Conservation (phyloP, 768 basidiomycete species). For the Tephrocybe sp. region DNA sequence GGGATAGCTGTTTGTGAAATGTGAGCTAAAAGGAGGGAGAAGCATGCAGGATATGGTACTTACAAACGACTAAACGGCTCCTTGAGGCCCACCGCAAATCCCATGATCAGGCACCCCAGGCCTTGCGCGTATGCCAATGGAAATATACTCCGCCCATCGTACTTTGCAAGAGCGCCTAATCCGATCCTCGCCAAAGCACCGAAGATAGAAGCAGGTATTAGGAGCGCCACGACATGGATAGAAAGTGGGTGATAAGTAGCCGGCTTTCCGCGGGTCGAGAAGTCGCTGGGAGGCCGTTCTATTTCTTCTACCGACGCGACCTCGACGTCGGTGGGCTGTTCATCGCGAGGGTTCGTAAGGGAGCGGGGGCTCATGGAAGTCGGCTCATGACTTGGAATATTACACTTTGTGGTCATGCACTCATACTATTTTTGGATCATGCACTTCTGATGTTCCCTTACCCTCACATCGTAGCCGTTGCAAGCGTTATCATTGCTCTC, state of each 20-base stretch:
- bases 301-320: constrained; percentile 30
- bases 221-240: constrained; percentile 62
- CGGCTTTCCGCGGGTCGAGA: constrained; percentile 28
- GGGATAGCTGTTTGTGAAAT: constrained; percentile 60
- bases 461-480: not conserved
- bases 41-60: constrained; percentile 25
- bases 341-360: constrained; percentile 5
- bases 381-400: not conserved
- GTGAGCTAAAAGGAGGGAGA: not conserved
- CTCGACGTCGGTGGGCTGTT: constrained; percentile 13
- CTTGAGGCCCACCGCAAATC: constrained; percentile 69
- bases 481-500: constrained; percentile 7
- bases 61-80: constrained; percentile 75
- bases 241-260: constrained; percentile 53
- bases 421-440: constrained; percentile 9
- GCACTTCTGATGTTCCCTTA: constrained; percentile 1
- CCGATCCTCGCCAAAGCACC: constrained; percentile 86
- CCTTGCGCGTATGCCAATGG: constrained; percentile 84
- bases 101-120: constrained; percentile 91
- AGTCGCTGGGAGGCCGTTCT: constrained; percentile 34
- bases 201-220: constrained; percentile 81
- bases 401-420: not conserved
- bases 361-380: constrained; percentile 6
- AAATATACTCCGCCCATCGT: constrained; percentile 76
- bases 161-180: constrained; percentile 68